Evolutionary conservation across 176 grass and related monocot species (phyloP), one percentile per base, ranked within the genome.

Genomic region (Eragrostis curvula): DNA sequence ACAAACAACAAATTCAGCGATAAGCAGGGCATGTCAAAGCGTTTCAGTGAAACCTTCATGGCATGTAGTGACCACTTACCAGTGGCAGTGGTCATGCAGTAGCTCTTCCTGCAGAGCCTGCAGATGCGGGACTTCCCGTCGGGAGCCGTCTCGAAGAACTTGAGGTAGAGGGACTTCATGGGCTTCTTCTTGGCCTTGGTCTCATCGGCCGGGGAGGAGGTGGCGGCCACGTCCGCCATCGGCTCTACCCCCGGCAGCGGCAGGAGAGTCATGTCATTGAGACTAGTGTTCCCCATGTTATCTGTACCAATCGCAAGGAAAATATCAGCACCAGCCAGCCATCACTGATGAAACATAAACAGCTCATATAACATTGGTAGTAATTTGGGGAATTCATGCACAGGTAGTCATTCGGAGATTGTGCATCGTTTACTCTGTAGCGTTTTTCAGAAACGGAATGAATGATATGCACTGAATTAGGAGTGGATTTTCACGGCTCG

Each of bases 131-230:
- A 84, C 70, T 91, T 91, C 79, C 89, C 96, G 70, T 98, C 93
- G 18, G 85, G 27, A 17, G 96, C 88, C 13, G 88, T 93, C 64
- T 98, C 90, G 56, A 98, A 98, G 90, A 88, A 98, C 65, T 82
- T 90, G 60, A 95, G 93, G 76, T 93, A 95, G 7, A 93, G 82
- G 0, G 96, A 98, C 40, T 94, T 98, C 88, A 98, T 98, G 46
- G 96, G 84, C 84, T 95, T 98, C 82, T 93, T 98, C 76, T 82
- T 95, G 67, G 51, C 83, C 81, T 92, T 92, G 39, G 64, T 12
- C 5, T 88, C 46, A 39, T 78, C 71, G 46, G 16, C 72, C 8
- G 85, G 56, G 27, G 87, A 77, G 75, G 83, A 43, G 43, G 63
- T n/a, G 23, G 39, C 79, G 24, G 68, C 65, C 28, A 70, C 57